A percentile compares a stretch with the other conserved stretches of the same genome.
These are phyloP conservation scores for Capillidium heterosporum DNA, from an alignment of 371 early-diverging fungal species.

Conservation along the genomic window DNA sequence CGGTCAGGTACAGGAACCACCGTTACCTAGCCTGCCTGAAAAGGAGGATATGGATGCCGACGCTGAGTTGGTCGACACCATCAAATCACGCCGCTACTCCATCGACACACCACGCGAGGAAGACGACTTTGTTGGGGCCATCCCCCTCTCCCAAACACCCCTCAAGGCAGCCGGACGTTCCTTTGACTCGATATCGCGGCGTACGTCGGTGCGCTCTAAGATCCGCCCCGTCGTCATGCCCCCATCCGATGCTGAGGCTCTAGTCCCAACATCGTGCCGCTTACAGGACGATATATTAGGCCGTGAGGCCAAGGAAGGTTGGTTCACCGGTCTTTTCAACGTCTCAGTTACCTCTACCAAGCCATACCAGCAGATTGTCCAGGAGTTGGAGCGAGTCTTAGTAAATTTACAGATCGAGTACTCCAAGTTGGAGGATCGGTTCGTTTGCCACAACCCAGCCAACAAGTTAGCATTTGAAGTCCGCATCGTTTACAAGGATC, in stretches of 20 bases:
- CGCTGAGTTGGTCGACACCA: neutral
- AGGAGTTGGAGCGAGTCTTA: constrained; percentile 5
- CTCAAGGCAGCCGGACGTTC: constrained; percentile 5
- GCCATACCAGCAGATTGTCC: constrained; percentile 6
- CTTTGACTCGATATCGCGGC: constrained; percentile 4
- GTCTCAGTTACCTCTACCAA: constrained; percentile 2
- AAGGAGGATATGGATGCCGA: neutral
- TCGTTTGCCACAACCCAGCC: neutral
- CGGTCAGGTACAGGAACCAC: no score
- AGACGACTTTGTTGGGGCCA: neutral
- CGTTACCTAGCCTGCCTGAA: neutral
- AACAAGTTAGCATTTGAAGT: constrained; percentile 6
- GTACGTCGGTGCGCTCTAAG: neutral
- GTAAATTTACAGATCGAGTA: neutral
- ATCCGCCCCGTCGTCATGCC: constrained; percentile 4
- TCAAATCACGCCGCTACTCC: neutral
- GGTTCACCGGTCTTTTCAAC: constrained; percentile 6
- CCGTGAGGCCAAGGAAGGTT: constrained; percentile 2
- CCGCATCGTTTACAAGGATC: constrained; percentile 2
- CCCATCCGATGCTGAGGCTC: neutral
- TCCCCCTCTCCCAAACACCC: constrained; percentile 4
- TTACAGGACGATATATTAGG: neutral
- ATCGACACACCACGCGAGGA: neutral
- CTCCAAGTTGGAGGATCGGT: neutral
- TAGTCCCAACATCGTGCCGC: neutral